Percentiles rank a stretch among this genome's conserved stretches.
These are phyloP conservation scores for Aotearoamyces nothofagi DNA, from an alignment of 2,329 filamentous ascomycete species.

Conservation along the genomic window DNA sequence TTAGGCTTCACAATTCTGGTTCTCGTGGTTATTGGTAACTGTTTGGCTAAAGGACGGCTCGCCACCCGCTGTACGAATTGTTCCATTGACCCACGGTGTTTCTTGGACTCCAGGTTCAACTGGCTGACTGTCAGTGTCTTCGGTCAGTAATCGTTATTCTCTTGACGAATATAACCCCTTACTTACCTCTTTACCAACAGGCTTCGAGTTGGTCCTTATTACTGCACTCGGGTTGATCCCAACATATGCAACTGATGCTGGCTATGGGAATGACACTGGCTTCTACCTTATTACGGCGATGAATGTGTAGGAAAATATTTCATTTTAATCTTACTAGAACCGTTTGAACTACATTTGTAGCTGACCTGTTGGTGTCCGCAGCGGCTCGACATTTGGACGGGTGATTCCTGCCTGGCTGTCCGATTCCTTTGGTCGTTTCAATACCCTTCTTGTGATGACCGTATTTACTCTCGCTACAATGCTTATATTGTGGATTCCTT, in stretches of 20 bases:
- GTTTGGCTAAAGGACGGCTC: slow-evolving; percentile 32
- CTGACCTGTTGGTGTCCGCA: too few relatives aligned
- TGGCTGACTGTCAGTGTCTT: slow-evolving; percentile 16
- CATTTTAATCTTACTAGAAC: too few relatives aligned
- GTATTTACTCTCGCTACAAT: slow-evolving; percentile 9
- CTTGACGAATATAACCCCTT: too few relatives aligned
- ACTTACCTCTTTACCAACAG: too few relatives aligned
- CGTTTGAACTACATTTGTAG: too few relatives aligned
- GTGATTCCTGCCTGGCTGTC: slow-evolving; percentile 13
- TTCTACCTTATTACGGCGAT: slow-evolving; percentile 73
- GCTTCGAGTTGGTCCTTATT: slow-evolving; percentile 60
- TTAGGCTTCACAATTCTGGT: slow-evolving; percentile 36
- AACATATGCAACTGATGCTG: slow-evolving; percentile 54
- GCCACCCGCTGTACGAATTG: slow-evolving; percentile 29
- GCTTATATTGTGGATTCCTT: slow-evolving; percentile 25
- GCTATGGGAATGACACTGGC: slow-evolving; percentile 49
- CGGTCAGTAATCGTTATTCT: too few relatives aligned
- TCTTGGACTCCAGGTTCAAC: slow-evolving; percentile 40
- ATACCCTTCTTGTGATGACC: slow-evolving; percentile 14
- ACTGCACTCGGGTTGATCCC: slow-evolving; percentile 73
- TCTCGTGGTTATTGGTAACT: slow-evolving; percentile 30
- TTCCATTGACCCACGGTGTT: slow-evolving; percentile 46
- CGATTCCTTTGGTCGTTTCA: slow-evolving; percentile 13
- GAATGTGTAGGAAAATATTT: too few relatives aligned
- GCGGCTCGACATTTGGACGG: slow-evolving; percentile 13